Conservation (phyloP, 164 flowering plant genomes). For the Tetrastigma voinierianum region DNA sequence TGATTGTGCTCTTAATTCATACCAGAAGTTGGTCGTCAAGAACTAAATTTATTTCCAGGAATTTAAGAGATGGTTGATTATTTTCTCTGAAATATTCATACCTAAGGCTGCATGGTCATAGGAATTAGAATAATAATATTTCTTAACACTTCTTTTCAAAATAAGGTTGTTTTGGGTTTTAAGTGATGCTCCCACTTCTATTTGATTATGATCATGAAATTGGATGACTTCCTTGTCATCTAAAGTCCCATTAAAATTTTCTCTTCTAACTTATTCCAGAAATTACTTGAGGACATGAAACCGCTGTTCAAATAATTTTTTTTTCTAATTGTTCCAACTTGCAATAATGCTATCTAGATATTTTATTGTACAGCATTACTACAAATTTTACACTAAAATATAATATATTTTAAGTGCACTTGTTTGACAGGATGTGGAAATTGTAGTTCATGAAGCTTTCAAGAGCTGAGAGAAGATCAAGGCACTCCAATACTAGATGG, state of each 20-base stretch:
- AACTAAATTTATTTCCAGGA: not conserved
- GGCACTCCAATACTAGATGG: constrained; percentile 17
- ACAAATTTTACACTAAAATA: not conserved
- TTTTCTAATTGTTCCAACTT: not conserved
- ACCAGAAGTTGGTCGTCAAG: too few relatives aligned
- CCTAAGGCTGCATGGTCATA: too few relatives aligned
- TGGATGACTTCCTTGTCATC: not conserved
- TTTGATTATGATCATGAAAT: not conserved
- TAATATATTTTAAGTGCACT: not conserved
- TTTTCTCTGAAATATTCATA: not conserved
- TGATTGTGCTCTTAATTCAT: too few relatives aligned
- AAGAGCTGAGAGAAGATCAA: constrained; percentile 19
- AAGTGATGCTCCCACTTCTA: not conserved
- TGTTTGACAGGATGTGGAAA: constrained; percentile 28
- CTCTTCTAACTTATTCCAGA: not conserved
- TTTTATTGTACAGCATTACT: not conserved
- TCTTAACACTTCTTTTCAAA: not conserved
- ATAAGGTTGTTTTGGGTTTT: not conserved
- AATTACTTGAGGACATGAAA: not conserved
- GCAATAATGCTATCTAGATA: not conserved
- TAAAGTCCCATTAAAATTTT: not conserved
- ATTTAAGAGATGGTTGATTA: not conserved
- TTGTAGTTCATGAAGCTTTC: constrained; percentile 9
- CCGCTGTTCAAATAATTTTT: not conserved
- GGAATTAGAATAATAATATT: not conserved